phyloP scores from a whole-genome alignment of 2,329 filamentous ascomycete genomes.

The Talaromyces islandicus region DNA sequence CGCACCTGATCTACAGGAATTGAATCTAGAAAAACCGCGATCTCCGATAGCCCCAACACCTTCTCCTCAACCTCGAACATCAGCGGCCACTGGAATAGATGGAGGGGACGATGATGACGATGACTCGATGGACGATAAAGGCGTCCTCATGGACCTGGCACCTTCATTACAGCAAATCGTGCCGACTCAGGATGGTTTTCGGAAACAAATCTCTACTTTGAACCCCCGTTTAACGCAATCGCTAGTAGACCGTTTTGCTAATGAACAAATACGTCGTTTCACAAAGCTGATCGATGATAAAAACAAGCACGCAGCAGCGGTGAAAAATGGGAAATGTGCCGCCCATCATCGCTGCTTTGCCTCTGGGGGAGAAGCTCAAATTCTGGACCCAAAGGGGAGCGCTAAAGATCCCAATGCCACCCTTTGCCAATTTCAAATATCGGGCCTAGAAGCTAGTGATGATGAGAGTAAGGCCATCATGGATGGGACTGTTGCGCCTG shows the following conservation, averaged over 20 bases:
- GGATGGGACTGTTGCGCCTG: slow-evolving; percentile 63
- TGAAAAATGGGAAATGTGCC: slow-evolving; percentile 53
- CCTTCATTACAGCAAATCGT: slow-evolving; percentile 62
- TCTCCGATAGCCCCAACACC: background rate
- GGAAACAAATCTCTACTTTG: slow-evolving; percentile 62
- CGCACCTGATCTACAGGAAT: slow-evolving; percentile 34
- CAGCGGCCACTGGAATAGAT: slow-evolving; percentile 17
- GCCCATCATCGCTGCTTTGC: slow-evolving; percentile 59
- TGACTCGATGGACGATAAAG: slow-evolving; percentile 51
- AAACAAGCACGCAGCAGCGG: slow-evolving; percentile 61
- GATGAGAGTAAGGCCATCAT: slow-evolving; percentile 55
- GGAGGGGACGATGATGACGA: slow-evolving; percentile 59
- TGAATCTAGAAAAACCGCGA: background rate
- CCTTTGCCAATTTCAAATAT: slow-evolving; percentile 50
- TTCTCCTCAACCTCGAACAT: background rate
- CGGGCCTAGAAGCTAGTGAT: slow-evolving; percentile 52
- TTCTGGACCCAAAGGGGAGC: slow-evolving; percentile 51
- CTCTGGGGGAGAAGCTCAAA: slow-evolving; percentile 59
- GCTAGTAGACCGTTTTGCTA: slow-evolving; percentile 73
- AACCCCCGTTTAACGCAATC: slow-evolving; percentile 66
- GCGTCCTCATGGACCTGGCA: slow-evolving; percentile 56
- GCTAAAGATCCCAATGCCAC: slow-evolving; percentile 54
- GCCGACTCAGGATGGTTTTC: slow-evolving; percentile 71
- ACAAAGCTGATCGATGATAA: slow-evolving; percentile 67
- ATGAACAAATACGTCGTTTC: slow-evolving; percentile 74